Evolutionary conservation across 495 filamentous ascomycete species (phyloP).

Genomic region (Tetracladium marchalianum): DNA sequence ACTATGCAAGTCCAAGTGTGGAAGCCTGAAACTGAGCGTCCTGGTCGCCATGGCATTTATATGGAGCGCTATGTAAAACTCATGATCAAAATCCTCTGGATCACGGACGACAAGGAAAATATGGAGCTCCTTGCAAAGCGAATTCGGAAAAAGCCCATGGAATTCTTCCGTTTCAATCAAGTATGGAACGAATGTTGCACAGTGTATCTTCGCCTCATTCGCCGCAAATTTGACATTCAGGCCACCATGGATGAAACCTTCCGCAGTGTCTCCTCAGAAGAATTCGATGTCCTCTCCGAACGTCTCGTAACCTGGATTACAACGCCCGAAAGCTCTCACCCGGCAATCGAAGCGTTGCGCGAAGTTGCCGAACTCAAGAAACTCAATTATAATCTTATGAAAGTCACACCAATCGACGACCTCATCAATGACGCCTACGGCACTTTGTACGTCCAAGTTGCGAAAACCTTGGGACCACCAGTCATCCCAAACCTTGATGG

Average conservation of each 20-base stretch:
- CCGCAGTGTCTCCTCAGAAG: constrained; percentile 65
- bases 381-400: constrained; percentile 77
- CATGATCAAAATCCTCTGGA: constrained; percentile 61
- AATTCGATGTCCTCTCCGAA: constrained; percentile 54
- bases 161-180: constrained; percentile 75
- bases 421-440: constrained; percentile 82
- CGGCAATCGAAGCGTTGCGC: constrained; percentile 60
- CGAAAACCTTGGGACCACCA: constrained; percentile 26
- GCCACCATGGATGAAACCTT: constrained; percentile 71
- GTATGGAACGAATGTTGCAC: constrained; percentile 78
- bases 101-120: constrained; percentile 65
- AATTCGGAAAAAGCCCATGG: constrained; percentile 69
- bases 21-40: constrained; percentile 87
- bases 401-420: constrained; percentile 76
- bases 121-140: constrained; percentile 75
- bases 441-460: constrained; percentile 54
- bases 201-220: constrained; percentile 66
- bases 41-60: constrained; percentile 89
- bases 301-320: constrained; percentile 39
- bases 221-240: constrained; percentile 53
- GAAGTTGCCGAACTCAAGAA: constrained; percentile 88
- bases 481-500: constrained; percentile 7
- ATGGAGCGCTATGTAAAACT: constrained; percentile 82
- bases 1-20: constrained; percentile 93
- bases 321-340: constrained; percentile 25